Evolutionary conservation across 2,329 filamentous ascomycete species (phyloP).

Genomic region (Penicillium sp.): DNA sequence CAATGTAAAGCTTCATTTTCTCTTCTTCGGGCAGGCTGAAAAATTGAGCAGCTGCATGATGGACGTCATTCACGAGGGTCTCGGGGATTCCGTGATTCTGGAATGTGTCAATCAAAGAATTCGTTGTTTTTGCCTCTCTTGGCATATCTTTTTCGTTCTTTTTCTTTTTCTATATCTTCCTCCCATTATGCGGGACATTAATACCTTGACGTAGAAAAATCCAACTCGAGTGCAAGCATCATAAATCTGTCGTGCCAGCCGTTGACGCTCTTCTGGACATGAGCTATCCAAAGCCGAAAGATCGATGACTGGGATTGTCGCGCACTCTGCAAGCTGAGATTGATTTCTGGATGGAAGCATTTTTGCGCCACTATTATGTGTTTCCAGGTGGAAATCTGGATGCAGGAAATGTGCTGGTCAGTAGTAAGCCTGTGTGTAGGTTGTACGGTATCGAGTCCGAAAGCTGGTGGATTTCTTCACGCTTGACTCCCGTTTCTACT

Average conservation of each 20-base stretch:
- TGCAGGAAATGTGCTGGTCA: too few relatives aligned
- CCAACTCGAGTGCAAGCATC: constrained; percentile 37
- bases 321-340: constrained; percentile 12
- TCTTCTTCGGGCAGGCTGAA: constrained; percentile 36
- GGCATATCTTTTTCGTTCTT: too few relatives aligned
- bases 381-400: background rate
- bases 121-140: too few relatives aligned
- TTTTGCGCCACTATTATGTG: background rate
- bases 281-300: constrained; percentile 37
- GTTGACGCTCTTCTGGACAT: constrained; percentile 30
- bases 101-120: background rate
- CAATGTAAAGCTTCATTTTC: constrained; percentile 40
- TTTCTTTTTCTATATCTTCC: background rate
- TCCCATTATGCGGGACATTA: too few relatives aligned
- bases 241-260: constrained; percentile 38
- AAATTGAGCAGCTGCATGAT: constrained; percentile 32
- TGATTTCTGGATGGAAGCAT: constrained; percentile 2
- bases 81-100: constrained; percentile 22
- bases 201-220: constrained; percentile 42
- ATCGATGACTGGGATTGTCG: constrained; percentile 42
- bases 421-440: too few relatives aligned
- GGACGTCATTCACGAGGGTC: constrained; percentile 9
- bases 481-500: too few relatives aligned
- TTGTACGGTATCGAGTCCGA: too few relatives aligned
- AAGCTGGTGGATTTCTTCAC: too few relatives aligned